Evolutionary conservation across 176 grass and related monocot genomes (phyloP).

Genomic region (Rhynchospora pubera): DNA sequence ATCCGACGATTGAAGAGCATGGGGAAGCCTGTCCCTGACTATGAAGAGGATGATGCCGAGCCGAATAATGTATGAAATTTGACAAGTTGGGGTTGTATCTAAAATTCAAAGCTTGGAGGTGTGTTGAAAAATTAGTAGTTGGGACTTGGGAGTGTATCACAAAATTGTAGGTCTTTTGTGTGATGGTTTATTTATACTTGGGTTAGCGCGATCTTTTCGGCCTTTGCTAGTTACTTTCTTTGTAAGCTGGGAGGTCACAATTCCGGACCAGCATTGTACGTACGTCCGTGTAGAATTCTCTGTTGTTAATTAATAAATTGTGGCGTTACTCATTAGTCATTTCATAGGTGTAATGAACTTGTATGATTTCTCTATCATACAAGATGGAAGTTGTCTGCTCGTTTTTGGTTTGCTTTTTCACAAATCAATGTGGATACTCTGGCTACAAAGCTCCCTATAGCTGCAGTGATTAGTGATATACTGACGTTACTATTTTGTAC

Average conservation of each 20-base stretch:
- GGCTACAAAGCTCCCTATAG: too few relatives aligned
- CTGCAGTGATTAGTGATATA: too few relatives aligned
- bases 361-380: too few relatives aligned
- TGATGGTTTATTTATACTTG: constrained; percentile 2
- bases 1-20: constrained; percentile 76
- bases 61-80: constrained; percentile 13
- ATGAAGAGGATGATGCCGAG: background rate
- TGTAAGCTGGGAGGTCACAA: background rate
- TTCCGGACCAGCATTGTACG: background rate
- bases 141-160: background rate
- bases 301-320: background rate
- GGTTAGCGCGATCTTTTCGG: background rate
- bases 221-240: background rate
- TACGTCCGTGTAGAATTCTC: background rate
- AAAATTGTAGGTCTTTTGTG: background rate
- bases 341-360: background rate
- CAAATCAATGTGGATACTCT: too few relatives aligned
- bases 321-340: background rate
- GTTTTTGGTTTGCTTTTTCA: too few relatives aligned
- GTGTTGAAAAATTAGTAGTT: background rate
- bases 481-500: too few relatives aligned
- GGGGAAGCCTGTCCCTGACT: constrained; percentile 32
- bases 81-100: background rate
- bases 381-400: too few relatives aligned
- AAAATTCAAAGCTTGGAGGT: background rate